These are phyloP conservation scores for Hibiscus tridactylites DNA, from an alignment of 345 rosid genomes.

Conservation along the genomic window DNA sequence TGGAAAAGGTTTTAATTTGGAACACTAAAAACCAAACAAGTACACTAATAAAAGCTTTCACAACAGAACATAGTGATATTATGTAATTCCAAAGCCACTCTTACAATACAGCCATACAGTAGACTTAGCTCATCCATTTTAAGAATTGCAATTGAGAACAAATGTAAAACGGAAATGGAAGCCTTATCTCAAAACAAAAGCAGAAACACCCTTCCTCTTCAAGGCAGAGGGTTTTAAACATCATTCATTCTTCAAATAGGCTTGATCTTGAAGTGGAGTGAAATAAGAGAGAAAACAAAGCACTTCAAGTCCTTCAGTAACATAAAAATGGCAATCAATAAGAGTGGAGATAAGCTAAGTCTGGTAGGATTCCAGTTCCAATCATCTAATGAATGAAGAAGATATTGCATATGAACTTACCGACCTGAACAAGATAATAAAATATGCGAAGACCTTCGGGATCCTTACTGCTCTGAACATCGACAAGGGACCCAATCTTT, in stretches of 20 bases:
- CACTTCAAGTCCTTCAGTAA: constrained; percentile 94
- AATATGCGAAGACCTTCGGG: constrained; percentile 98
- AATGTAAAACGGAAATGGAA: not conserved
- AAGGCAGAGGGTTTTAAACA: not conserved
- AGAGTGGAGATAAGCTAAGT: not conserved
- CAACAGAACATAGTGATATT: not conserved
- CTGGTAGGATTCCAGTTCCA: not conserved
- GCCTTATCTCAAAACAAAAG: not conserved
- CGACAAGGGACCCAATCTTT: constrained; percentile 96
- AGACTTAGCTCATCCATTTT: not conserved
- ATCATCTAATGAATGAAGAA: not conserved
- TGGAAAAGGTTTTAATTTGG: too few relatives aligned
- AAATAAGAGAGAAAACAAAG: constrained; percentile 95
- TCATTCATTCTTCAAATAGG: constrained; percentile 49
- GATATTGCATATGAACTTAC: not conserved
- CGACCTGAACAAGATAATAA: constrained; percentile 96
- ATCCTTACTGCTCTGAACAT: constrained; percentile 87
- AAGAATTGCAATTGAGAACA: not conserved
- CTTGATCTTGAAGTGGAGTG: constrained; percentile 99
- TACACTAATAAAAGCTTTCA: not conserved
- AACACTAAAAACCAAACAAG: too few relatives aligned
- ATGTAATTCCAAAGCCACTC: not conserved
- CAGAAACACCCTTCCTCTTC: constrained; percentile 3
- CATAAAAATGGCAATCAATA: constrained; percentile 6
- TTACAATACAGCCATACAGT: not conserved